Evolutionary conservation across 2,329 filamentous ascomycete species (phyloP).

Genomic region (Volutella citrinella): DNA sequence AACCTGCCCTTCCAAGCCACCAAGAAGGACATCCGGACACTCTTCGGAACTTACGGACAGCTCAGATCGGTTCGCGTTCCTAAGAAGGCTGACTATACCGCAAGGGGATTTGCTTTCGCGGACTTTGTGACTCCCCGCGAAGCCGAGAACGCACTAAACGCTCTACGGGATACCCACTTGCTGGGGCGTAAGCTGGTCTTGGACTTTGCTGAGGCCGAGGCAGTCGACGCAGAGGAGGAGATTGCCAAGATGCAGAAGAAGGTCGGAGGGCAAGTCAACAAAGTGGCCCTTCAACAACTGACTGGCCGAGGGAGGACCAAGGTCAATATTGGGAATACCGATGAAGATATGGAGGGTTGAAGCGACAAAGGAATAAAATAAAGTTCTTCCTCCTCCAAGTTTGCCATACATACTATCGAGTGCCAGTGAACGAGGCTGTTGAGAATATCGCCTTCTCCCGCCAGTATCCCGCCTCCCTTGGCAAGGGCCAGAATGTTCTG

Average conservation of each 20-base stretch:
- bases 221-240: slow-evolving; percentile 90
- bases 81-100: slow-evolving; percentile 86
- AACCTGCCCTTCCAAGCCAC: slow-evolving; percentile 94
- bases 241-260: slow-evolving; percentile 97
- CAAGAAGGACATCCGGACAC: slow-evolving; percentile 84
- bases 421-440: slow-evolving; percentile 1
- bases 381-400: too few relatives aligned
- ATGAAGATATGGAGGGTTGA: slow-evolving; percentile 50
- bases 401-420: too few relatives aligned
- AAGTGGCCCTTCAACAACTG: slow-evolving; percentile 85
- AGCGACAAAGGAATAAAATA: slow-evolving; percentile 4
- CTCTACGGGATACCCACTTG: slow-evolving; percentile 88
- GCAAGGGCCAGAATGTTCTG: too few relatives aligned
- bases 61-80: slow-evolving; percentile 90
- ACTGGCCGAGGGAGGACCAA: slow-evolving; percentile 80
- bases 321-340: slow-evolving; percentile 78
- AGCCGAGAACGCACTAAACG: slow-evolving; percentile 85
- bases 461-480: slow-evolving; percentile 19
- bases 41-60: slow-evolving; percentile 89
- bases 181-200: slow-evolving; percentile 85
- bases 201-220: slow-evolving; percentile 86
- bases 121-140: slow-evolving; percentile 92
- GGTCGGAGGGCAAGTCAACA: slow-evolving; percentile 84
- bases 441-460: not conserved
- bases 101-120: slow-evolving; percentile 94